Evolutionary conservation across 805 yeast species (phyloP).

Genomic region (Lipomyces sp.): DNA sequence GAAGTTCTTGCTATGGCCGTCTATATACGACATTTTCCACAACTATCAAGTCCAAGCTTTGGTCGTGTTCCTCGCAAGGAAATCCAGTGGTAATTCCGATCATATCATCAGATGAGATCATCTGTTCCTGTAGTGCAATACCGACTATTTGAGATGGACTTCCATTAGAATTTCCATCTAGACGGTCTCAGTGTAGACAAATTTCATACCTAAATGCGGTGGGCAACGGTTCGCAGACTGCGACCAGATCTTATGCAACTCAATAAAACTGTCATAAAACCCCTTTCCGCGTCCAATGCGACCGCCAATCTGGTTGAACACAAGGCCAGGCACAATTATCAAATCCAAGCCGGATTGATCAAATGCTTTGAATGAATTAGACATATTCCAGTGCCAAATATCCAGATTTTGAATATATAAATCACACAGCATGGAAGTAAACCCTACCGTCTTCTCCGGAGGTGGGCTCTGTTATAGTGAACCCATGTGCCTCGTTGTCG

Average conservation of each 20-base stretch:
- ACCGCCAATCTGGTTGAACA: conserved; percentile 52
- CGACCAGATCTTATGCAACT: conserved; percentile 45
- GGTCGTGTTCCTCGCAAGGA: conserved; percentile 65
- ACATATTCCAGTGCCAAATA: not conserved
- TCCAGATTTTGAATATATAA: not conserved
- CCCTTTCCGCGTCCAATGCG: conserved; percentile 94
- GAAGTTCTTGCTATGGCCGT: not conserved
- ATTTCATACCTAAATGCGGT: conserved; percentile 11
- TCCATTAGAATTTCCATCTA: not conserved
- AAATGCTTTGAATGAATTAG: conserved; percentile 18
- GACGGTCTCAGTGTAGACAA: too few species aligned
- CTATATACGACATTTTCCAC: conserved; percentile 38
- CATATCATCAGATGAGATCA: conserved; percentile 40
- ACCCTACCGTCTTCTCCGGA: conserved; percentile 23
- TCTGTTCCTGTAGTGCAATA: conserved; percentile 60
- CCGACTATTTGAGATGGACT: conserved; percentile 44
- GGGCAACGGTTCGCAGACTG: not conserved
- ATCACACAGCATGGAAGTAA: too few species aligned
- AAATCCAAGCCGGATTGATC: conserved; percentile 56
- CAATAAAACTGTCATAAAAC: conserved; percentile 75
- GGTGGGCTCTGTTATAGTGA: conserved; percentile 17
- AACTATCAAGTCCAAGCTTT: conserved; percentile 53
- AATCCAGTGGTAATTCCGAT: conserved; percentile 32
- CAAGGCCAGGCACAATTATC: conserved; percentile 82
- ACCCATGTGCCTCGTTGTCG: conserved; percentile 4